Percentiles rank a stretch among this genome's conserved stretches.
Conservation (phyloP, 257 asterid species). For the Echium plantagineum region DNA sequence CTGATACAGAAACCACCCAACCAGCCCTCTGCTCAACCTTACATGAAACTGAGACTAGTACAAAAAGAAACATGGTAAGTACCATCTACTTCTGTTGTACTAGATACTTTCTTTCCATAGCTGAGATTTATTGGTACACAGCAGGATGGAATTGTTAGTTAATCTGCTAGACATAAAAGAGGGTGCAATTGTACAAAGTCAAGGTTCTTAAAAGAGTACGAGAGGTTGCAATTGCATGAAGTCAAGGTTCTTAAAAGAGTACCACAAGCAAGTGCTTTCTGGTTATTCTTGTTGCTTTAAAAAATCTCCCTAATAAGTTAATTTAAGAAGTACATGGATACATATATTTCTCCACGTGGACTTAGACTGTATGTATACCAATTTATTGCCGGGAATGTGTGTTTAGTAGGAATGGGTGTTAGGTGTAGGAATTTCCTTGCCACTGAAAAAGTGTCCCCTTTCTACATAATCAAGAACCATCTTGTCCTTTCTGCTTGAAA, state of each 20-base stretch:
- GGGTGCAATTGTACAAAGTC: constrained; percentile 92
- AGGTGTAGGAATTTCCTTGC: no score
- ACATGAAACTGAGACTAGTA: constrained; percentile 20
- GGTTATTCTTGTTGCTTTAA: constrained; percentile 21
- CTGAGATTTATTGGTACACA: constrained; percentile 16
- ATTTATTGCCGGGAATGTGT: no score
- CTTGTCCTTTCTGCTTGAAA: no score
- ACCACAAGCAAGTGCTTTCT: constrained; percentile 69
- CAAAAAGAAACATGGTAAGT: constrained; percentile 35
- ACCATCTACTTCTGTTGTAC: neutral
- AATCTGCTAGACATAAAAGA: constrained; percentile 68
- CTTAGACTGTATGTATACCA: neutral
- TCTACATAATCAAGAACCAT: no score
- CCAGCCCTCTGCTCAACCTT: no score
- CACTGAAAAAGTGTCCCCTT: no score
- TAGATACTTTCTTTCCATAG: constrained; percentile 3
- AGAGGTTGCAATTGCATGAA: no score
- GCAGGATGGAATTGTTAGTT: constrained; percentile 35
- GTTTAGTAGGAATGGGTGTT: no score
- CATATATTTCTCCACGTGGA: neutral
- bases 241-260: constrained; percentile 71
- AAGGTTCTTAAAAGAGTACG: no score
- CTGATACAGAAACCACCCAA: no score
- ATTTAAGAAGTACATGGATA: constrained; percentile 1
- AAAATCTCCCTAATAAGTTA: neutral